A percentile compares a stretch with the other conserved stretches of the same genome.
Evolutionary conservation across 176 grass and related monocot species (phyloP).

Genomic region (Rhynchospora tenuis): DNA sequence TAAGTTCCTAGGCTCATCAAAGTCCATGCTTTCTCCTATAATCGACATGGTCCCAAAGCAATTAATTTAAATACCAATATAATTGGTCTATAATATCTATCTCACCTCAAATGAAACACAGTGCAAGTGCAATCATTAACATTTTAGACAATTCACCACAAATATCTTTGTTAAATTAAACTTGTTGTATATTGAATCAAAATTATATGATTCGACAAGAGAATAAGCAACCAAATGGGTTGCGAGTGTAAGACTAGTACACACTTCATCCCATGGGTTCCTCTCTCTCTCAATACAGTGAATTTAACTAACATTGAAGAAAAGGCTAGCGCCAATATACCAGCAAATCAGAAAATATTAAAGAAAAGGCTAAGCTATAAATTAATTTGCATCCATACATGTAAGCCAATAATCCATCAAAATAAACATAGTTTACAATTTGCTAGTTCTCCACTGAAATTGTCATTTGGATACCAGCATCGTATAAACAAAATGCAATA

Average conservation of each 20-base stretch:
- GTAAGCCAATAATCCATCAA: too few species aligned
- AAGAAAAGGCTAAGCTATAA: too few species aligned
- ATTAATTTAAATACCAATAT: background rate
- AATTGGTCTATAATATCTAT: background rate
- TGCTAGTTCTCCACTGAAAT: too few species aligned
- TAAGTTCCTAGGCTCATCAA: too few species aligned
- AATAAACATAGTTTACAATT: too few species aligned
- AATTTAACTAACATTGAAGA: too few species aligned
- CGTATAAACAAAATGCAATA: too few species aligned
- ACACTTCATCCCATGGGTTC: constrained; percentile 80
- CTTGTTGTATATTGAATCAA: constrained; percentile 85
- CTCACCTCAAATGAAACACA: background rate
- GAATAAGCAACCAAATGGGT: constrained; percentile 87
- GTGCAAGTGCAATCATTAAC: background rate
- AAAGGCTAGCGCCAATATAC: too few species aligned
- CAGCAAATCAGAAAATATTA: too few species aligned
- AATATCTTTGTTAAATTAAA: constrained; percentile 26
- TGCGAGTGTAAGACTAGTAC: constrained; percentile 51
- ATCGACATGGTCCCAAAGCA: background rate
- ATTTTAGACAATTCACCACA: background rate
- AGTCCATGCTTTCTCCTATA: background rate
- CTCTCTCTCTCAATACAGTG: too few species aligned
- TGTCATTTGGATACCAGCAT: too few species aligned
- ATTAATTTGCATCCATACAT: too few species aligned
- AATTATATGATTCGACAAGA: constrained; percentile 48